Base-by-base conservation (phyloP, 2,329 filamentous ascomycete genomes). In the Ophiostoma quercus region DNA sequence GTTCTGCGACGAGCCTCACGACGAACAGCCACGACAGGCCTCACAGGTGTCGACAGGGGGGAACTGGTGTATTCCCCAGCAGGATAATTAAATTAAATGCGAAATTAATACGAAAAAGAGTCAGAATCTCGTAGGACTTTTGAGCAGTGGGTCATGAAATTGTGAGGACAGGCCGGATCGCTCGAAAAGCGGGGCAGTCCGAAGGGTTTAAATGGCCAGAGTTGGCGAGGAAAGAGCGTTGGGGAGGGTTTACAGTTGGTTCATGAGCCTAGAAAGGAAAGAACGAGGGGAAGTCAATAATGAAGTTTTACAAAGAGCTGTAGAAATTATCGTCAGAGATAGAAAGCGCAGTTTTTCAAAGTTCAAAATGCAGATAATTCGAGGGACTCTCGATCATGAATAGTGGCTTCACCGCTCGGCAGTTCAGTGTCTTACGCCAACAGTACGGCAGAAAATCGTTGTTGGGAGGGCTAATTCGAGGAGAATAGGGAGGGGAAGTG, bases 1-100 rank as follows among this genome's bases (percentile, higher is more conserved):
- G 60, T 68, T 67, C 69, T 70, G 68, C 69, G 60, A 41, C 51
- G 57, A 68, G 69, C 66, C 39, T 29, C 69, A 68, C 39, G 29
- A 63, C 51, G 43, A 68, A 63, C 34, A 22, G 34, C 57, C 67
- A 51, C 65, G 11, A 39, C 39, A 29, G 34, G 34, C 62, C 54
- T 60, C 54, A 60, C 6, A 22, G 62, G 34, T 39, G 34, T 65
- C 19, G 19, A 25, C 57, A 65, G 62, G 62, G 34, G n/a, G 62
- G 62, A 19, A 12, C 32, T 8, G 43, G 22, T 34, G 62, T 37
- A 41, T 39, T 22, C 62, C 62, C 62, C 62, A 65, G 62, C 34
- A 65, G 34, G 11, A 22, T 14, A 22, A 16, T 39, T 39, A 22
- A 65, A 65, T 22, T 39, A n/a, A 65, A 41, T 41, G 6, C 1